phyloP scores from a whole-genome alignment of 179 eudicot species.

The Silene vulgaris region DNA sequence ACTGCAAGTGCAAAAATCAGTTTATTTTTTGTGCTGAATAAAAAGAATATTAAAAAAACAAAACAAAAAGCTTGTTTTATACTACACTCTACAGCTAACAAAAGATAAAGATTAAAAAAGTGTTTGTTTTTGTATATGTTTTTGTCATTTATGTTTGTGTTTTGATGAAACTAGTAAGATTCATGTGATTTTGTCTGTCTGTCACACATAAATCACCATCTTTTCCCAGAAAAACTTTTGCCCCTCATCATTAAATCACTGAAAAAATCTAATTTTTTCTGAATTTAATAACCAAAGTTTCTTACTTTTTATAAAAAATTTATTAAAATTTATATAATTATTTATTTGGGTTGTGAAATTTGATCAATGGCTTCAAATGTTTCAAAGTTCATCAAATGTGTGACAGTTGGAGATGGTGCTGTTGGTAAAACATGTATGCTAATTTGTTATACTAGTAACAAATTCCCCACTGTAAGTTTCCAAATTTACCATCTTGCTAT shows the following conservation, averaged over 20 bases:
- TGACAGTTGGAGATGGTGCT: slow-evolving; percentile 87
- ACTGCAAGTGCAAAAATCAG: neutral
- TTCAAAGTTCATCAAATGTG: slow-evolving; percentile 80
- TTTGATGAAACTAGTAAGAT: slow-evolving; percentile 33
- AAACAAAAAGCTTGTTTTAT: slow-evolving; percentile 8
- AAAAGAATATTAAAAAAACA: neutral
- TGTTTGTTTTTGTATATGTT: neutral
- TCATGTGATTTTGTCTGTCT: slow-evolving; percentile 45
- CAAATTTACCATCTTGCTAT: slow-evolving; percentile 17
- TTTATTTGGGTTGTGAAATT: slow-evolving; percentile 6
- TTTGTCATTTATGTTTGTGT: slow-evolving; percentile 11
- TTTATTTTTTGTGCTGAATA: neutral
- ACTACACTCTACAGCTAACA: slow-evolving; percentile 11
- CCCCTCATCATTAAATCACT: slow-evolving; percentile 25
- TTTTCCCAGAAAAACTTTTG: slow-evolving; percentile 1
- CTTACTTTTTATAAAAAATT: neutral
- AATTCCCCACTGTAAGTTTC: slow-evolving; percentile 72
- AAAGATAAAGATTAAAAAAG: slow-evolving; percentile 1
- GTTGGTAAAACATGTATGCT: slow-evolving; percentile 88
- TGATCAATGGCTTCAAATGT: slow-evolving; percentile 58
- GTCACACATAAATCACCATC: slow-evolving; percentile 19
- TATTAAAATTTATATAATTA: neutral
- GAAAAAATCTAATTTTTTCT: slow-evolving; percentile 7
- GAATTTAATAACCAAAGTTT: neutral
- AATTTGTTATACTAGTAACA: slow-evolving; percentile 80